Percentiles rank a stretch among this genome's conserved stretches.
These are phyloP conservation scores for Metarhizium brunneum DNA, from an alignment of 2,329 filamentous ascomycete genomes.

Conservation along the genomic window DNA sequence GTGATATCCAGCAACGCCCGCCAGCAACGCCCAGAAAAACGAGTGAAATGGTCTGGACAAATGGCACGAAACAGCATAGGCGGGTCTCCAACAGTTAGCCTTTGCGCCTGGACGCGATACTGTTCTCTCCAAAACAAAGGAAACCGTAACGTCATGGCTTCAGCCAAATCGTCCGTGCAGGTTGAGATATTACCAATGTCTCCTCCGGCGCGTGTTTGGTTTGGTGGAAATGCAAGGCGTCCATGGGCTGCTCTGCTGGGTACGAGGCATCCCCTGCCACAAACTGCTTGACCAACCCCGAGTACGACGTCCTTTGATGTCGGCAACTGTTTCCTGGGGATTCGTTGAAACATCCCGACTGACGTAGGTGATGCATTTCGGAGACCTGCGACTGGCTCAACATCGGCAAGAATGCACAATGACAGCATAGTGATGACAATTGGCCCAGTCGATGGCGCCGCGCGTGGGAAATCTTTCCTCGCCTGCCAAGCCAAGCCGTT, in stretches of 20 bases:
- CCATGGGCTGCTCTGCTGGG: too few species aligned
- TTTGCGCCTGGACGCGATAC: not conserved
- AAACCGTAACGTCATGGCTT: too few species aligned
- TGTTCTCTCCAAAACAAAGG: too few species aligned
- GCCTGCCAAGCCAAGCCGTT: not conserved
- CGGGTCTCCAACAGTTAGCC: not conserved
- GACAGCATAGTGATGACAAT: not conserved
- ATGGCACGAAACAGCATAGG: not conserved
- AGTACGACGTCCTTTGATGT: not conserved
- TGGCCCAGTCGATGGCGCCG: not conserved
- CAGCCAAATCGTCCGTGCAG: too few species aligned
- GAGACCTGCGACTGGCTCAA: not conserved
- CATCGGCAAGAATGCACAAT: not conserved
- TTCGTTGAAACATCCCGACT: not conserved
- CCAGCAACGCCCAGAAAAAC: not conserved
- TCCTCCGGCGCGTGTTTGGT: too few species aligned
- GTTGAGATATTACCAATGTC: too few species aligned
- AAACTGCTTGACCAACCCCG: not conserved
- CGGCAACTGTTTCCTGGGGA: not conserved
- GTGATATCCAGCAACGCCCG: too few species aligned
- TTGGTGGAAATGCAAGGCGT: too few species aligned
- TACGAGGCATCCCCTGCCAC: too few species aligned
- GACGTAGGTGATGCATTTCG: not conserved
- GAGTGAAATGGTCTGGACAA: not conserved
- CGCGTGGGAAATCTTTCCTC: not conserved